Percentiles rank a stretch among this genome's conserved stretches.
phyloP scores from a whole-genome alignment of 441 rosid species.

The Populus tomentosa region DNA sequence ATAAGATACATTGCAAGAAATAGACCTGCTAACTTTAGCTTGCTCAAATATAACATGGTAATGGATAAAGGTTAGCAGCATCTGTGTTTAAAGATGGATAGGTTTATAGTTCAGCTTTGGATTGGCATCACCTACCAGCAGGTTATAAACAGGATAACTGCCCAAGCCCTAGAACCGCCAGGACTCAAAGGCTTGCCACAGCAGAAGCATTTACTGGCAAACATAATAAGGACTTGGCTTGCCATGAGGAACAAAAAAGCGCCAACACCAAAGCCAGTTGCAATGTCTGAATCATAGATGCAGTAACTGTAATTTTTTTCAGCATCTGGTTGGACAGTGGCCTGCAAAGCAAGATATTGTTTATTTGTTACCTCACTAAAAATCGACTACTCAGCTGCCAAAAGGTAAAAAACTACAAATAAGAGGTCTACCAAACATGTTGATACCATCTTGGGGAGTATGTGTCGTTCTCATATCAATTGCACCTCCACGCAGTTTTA shows the following conservation, averaged over 20 bases:
- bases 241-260: slow-evolving; percentile 59
- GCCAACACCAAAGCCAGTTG: slow-evolving; percentile 72
- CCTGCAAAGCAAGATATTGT: slow-evolving; percentile 43
- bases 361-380: slow-evolving; percentile 6
- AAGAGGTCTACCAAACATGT: neutral
- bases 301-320: slow-evolving; percentile 51
- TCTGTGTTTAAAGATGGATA: neutral
- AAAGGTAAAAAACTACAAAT: neutral
- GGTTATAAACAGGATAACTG: slow-evolving; percentile 63
- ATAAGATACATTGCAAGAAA: neutral
- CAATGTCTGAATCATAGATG: slow-evolving; percentile 72
- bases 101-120: neutral
- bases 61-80: neutral
- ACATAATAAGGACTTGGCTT: slow-evolving; percentile 67
- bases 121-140: slow-evolving; percentile 54
- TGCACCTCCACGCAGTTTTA: too few relatives aligned
- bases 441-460: neutral
- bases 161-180: slow-evolving; percentile 74
- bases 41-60: neutral
- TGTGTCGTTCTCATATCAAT: neutral
- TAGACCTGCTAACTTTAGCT: neutral
- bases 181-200: slow-evolving; percentile 79
- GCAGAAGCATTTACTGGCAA: slow-evolving; percentile 71
- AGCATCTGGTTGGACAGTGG: slow-evolving; percentile 36
- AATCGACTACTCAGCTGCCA: neutral